Conservation (phyloP, 2,329 filamentous ascomycete genomes). For the Colletotrichum zoysiae region DNA sequence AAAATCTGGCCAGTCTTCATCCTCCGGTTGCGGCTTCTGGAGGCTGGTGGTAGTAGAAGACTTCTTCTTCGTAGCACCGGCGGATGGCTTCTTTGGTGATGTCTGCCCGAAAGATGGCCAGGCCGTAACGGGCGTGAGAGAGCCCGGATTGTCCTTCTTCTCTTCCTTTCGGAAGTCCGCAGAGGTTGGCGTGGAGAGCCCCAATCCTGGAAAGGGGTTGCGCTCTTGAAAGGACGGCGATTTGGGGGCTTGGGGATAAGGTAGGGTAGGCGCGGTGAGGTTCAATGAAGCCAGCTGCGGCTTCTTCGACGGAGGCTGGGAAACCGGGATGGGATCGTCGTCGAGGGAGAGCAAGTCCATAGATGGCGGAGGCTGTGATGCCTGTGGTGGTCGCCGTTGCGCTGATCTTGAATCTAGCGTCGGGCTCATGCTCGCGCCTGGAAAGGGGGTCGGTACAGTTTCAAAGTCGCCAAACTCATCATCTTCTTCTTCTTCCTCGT, state of each 20-base stretch:
- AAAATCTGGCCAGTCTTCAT: slow-evolving; percentile 66
- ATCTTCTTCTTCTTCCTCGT: slow-evolving; percentile 47
- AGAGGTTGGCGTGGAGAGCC: slow-evolving; percentile 58
- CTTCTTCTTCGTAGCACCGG: slow-evolving; percentile 31
- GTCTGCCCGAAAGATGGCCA: slow-evolving; percentile 57
- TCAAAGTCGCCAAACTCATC: slow-evolving; percentile 74
- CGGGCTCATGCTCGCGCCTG: slow-evolving; percentile 25
- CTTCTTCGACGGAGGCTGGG: slow-evolving; percentile 46
- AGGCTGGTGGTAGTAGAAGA: slow-evolving; percentile 16
- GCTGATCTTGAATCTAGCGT: slow-evolving; percentile 41
- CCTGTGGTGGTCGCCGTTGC: slow-evolving; percentile 42
- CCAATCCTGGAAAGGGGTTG: slow-evolving; percentile 65
- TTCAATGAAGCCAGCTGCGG: slow-evolving; percentile 52
- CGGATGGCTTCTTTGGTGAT: slow-evolving; percentile 12
- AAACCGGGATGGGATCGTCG: slow-evolving; percentile 45
- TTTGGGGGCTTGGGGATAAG: slow-evolving; percentile 62
- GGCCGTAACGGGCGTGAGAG: slow-evolving; percentile 57
- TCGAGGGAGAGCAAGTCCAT: slow-evolving; percentile 59
- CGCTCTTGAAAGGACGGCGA: slow-evolving; percentile 66
- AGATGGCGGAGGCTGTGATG: slow-evolving; percentile 45
- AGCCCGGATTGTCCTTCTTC: slow-evolving; percentile 51
- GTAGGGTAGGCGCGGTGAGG: slow-evolving; percentile 48
- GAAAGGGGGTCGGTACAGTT: slow-evolving; percentile 51
- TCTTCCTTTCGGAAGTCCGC: slow-evolving; percentile 50
- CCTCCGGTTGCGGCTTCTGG: slow-evolving; percentile 44